A percentile compares a stretch with the other conserved stretches of the same genome.
Conservation (phyloP, 1,139 yeast genomes). For the Magnusiomyces suaveolens region DNA sequence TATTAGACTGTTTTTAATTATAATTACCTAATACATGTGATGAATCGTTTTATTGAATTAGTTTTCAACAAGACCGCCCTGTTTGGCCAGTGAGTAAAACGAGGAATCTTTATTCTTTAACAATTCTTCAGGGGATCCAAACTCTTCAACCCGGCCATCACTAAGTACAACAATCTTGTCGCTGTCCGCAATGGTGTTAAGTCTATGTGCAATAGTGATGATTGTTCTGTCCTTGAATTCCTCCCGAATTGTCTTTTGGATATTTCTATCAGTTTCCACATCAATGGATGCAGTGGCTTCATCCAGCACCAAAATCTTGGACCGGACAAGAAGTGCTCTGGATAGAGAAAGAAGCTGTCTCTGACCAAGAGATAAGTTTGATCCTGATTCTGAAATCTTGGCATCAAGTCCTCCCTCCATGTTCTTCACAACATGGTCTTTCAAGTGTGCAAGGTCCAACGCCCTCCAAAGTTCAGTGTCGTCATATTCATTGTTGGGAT, state of each 20-base stretch:
- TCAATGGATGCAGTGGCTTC: constrained; percentile 98
- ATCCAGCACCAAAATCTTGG: constrained; percentile 72
- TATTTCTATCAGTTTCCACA: constrained; percentile 80
- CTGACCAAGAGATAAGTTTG: constrained; percentile 84
- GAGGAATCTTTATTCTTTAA: constrained; percentile 57
- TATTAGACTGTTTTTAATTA: too few relatives aligned
- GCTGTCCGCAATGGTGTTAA: constrained; percentile 86
- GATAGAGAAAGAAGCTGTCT: constrained; percentile 88
- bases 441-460: constrained; percentile 74
- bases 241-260: constrained; percentile 77
- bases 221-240: constrained; percentile 86
- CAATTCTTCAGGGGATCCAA: constrained; percentile 67
- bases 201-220: constrained; percentile 88
- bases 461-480: constrained; percentile 84
- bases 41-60: too few relatives aligned
- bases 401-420: constrained; percentile 64
- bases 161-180: constrained; percentile 83
- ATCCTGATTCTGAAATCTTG: constrained; percentile 68
- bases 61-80: constrained; percentile 38
- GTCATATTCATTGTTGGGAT: constrained; percentile 60
- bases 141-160: constrained; percentile 76
- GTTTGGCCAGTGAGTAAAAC: constrained; percentile 69
- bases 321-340: constrained; percentile 71
- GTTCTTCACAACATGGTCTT: constrained; percentile 48
- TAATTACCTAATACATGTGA: too few relatives aligned